Evolutionary conservation across 345 rosid species (phyloP).

Genomic region (Acer saccharum): DNA sequence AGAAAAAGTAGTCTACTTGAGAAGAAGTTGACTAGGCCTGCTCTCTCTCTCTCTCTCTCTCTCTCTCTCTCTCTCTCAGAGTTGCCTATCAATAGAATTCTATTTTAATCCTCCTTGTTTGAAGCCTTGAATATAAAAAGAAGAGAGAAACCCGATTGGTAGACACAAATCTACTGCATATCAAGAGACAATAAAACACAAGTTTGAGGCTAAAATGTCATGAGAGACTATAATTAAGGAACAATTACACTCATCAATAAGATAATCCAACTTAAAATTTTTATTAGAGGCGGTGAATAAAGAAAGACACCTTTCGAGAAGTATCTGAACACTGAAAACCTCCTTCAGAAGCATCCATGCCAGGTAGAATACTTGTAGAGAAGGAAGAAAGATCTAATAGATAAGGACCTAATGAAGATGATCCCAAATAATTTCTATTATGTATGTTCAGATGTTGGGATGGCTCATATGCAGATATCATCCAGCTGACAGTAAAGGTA

Average conservation of each 20-base stretch:
- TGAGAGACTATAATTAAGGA: not conserved
- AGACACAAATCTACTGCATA: not conserved
- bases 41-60: not conserved
- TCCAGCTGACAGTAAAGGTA: not conserved
- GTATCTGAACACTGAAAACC: not conserved
- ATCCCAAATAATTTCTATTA: not conserved
- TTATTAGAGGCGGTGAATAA: not conserved
- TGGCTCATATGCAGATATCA: not conserved
- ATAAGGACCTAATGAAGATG: not conserved
- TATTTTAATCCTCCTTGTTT: not conserved
- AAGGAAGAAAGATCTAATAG: not conserved
- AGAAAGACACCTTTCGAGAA: not conserved
- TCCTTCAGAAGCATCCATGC: conserved; percentile 5
- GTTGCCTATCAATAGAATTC: not conserved
- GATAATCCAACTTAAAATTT: not conserved
- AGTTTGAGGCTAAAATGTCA: not conserved
- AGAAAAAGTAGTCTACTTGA: not conserved
- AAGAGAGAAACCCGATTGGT: not conserved
- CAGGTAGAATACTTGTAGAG: not conserved
- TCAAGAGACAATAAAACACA: not conserved
- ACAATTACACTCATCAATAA: not conserved
- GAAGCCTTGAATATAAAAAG: not conserved
- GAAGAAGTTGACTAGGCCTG: not conserved
- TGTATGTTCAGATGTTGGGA: not conserved
- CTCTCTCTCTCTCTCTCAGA: not conserved